phyloP scores from a whole-genome alignment of 2,329 filamentous ascomycete genomes.

The Chaetomium sp. region DNA sequence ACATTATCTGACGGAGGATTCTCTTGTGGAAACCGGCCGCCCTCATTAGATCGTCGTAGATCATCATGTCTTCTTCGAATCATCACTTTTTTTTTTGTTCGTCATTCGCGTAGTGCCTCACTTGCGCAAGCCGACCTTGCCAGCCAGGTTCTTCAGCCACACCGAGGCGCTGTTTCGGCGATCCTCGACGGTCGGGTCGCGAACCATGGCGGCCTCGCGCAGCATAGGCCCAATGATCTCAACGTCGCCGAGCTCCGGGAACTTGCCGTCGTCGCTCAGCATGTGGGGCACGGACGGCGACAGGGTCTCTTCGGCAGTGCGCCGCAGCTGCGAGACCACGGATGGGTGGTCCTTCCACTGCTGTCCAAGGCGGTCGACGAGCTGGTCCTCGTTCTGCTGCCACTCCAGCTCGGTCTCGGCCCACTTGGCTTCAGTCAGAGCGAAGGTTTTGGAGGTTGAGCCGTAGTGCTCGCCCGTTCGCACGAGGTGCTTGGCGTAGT shows the following conservation, averaged over 20 bases:
- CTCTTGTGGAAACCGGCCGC: neutral
- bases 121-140: conserved; percentile 36
- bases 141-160: conserved; percentile 45
- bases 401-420: conserved; percentile 68
- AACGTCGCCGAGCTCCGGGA: conserved; percentile 79
- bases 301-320: conserved; percentile 46
- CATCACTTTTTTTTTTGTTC: no score
- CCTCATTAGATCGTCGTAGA: conserved; percentile 7
- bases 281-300: conserved; percentile 62
- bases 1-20: neutral
- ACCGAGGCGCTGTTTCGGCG: conserved; percentile 37
- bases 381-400: conserved; percentile 62
- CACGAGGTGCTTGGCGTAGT: conserved; percentile 84
- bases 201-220: conserved; percentile 48
- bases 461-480: conserved; percentile 89
- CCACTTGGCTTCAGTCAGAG: conserved; percentile 85
- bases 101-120: conserved; percentile 8
- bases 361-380: conserved; percentile 47
- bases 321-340: conserved; percentile 27
- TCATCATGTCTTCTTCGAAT: neutral
- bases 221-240: conserved; percentile 94
- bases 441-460: conserved; percentile 80
- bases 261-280: conserved; percentile 71
- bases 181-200: conserved; percentile 34
- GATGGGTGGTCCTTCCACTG: conserved; percentile 25